phyloP scores from a whole-genome alignment of 2,329 filamentous ascomycete species.

The Triangularia verruculosa region DNA sequence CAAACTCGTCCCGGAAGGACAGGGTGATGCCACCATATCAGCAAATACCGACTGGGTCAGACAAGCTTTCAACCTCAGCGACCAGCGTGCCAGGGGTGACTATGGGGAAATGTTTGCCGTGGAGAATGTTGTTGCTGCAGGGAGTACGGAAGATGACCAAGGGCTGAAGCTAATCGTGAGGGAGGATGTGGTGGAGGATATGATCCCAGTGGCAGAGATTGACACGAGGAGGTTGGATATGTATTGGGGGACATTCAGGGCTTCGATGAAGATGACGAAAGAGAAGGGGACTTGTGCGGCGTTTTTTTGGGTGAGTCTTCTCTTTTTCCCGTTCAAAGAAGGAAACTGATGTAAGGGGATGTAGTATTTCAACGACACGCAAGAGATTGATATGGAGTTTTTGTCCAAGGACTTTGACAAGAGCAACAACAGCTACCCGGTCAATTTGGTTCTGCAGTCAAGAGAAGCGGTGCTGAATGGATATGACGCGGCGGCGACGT shows the following conservation, averaged over 20 bases:
- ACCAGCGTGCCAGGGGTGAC: constrained; percentile 55
- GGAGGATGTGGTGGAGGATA: constrained; percentile 42
- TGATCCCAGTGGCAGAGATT: constrained; percentile 63
- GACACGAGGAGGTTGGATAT: constrained; percentile 60
- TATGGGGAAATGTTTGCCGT: constrained; percentile 63
- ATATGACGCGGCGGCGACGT: constrained; percentile 60
- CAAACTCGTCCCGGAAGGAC: constrained; percentile 41
- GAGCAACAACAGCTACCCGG: constrained; percentile 49
- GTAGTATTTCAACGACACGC: constrained; percentile 62
- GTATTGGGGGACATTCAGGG: constrained; percentile 67
- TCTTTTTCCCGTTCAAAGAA: too few relatives aligned
- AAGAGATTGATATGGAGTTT: constrained; percentile 81
- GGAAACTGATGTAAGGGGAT: not conserved
- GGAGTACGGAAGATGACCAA: constrained; percentile 39
- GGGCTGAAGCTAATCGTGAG: constrained; percentile 59
- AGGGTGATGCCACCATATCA: constrained; percentile 33
- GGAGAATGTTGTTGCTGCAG: constrained; percentile 51
- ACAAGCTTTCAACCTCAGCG: constrained; percentile 65
- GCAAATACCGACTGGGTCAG: constrained; percentile 59
- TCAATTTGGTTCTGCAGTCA: constrained; percentile 76
- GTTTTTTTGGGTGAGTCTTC: constrained; percentile 69
- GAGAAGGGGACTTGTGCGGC: constrained; percentile 68
- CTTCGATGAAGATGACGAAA: constrained; percentile 61
- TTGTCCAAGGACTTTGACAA: constrained; percentile 62
- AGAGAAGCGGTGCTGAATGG: constrained; percentile 54